Base-by-base conservation (phyloP, 2,329 filamentous ascomycete species). In the Colletotrichum sp. region DNA sequence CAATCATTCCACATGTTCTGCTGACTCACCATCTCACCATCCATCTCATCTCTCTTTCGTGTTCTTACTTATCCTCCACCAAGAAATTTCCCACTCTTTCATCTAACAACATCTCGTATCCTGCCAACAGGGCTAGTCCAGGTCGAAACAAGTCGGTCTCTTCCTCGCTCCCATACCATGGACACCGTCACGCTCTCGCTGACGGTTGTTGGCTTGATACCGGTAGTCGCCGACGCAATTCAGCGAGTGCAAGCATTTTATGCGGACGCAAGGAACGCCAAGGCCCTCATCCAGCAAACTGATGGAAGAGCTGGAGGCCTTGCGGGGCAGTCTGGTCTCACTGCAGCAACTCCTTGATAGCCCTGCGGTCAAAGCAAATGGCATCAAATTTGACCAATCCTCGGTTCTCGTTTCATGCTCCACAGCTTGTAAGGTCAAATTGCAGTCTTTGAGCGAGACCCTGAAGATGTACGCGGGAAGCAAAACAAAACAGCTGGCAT, bases 191-290 rank as follows among this genome's bases (percentile, higher is more conserved):
- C 60, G 30, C 60, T 64, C 30, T 34, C 60, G 18, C 28, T 34
- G 18, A 36, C 32, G 4, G 5, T 64, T 7, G 9, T 36, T 7
- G 60, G 26, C 15, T 30, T 63, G 16, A 15, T 63, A 28, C 60
- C 60, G 4, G 30, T 63, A 10, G n/a, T 63, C 24, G 60, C 16
- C 9, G n/a, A 24, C 18, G 10, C 60, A 10, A 63, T 63, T 8
- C 13, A 36, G 18, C 60, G 34, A 4, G 12, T 24, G 2, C 16
- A 18, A 18, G 5, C 60, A 10, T 24, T 63, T n/a, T 64, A 39
- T 24, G 13, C 60, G 0, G 28, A 36, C 15, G 60, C 34, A 0
- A 13, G 2, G 0, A 30, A 26, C 8, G 60, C 60, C 2, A 64
- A 64, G 8, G 1, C 3, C 18, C 4, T 18, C 6, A 64, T 64